phyloP scores from a whole-genome alignment of 305 asterid species.

The Striga hermonthica region DNA sequence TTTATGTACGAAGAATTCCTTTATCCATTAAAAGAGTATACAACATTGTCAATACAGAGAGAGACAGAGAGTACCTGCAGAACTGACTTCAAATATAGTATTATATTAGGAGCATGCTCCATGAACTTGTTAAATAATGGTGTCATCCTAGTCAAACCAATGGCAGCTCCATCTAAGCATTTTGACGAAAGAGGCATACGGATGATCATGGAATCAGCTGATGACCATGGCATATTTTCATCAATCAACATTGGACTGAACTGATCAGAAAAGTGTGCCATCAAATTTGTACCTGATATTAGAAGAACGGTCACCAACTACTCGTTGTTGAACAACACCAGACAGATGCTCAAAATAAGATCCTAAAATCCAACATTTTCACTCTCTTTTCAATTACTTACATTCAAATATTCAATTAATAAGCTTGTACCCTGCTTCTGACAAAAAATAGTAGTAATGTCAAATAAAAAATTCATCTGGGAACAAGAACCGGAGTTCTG shows the following conservation, averaged over 20 bases:
- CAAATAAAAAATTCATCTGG: neutral
- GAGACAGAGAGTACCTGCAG: conserved; percentile 52
- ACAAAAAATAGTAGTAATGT: conserved; percentile 8
- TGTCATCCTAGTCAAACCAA: conserved; percentile 46
- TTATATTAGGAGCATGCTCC: conserved; percentile 65
- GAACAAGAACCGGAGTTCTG: neutral
- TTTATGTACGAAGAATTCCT: neutral
- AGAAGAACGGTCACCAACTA: conserved; percentile 25
- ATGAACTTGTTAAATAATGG: conserved; percentile 58
- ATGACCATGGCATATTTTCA: conserved; percentile 68
- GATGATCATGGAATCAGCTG: conserved; percentile 63
- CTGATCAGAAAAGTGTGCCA: conserved; percentile 77
- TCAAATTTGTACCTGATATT: conserved; percentile 76
- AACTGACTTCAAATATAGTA: conserved; percentile 72
- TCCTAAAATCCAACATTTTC: conserved; percentile 5
- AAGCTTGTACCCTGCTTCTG: conserved; percentile 11
- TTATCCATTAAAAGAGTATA: conserved; percentile 6
- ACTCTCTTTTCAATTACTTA: conserved; percentile 6
- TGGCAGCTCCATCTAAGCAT: conserved; percentile 53
- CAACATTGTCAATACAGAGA: too few species aligned
- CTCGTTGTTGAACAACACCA: conserved; percentile 23
- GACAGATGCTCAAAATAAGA: conserved; percentile 17
- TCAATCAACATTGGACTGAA: conserved; percentile 77
- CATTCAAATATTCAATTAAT: neutral
- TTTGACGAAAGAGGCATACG: conserved; percentile 88